Evolutionary conservation across 2,329 filamentous ascomycete species (phyloP), one percentile per base, ranked within the genome.

Genomic region (Daldinia eschscholtzii): DNA sequence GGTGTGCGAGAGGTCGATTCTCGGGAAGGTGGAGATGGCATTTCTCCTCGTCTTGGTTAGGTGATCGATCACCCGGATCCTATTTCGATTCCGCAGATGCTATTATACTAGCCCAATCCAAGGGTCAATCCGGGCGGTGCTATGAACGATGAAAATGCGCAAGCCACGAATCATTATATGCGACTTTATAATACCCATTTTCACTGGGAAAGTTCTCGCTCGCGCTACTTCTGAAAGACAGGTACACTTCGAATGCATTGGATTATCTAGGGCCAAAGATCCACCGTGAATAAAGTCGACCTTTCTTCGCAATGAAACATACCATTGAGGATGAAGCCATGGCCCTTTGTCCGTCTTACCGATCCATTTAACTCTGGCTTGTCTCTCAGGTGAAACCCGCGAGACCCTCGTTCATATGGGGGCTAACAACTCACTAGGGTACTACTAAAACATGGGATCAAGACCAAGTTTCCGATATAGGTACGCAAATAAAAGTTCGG

Each of bases 1-100:
- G 57, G 53, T 18, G 26, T 37, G 7, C 23, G 56, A 9, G 50
- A 26, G 33, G 18, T 52, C 6, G 53, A 23, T 18, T 52, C 53
- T 9, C 18, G 55, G 12, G 41, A 41, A n/a, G 63, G 53, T 10
- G 52, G 52, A 26, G 63, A 55, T n/a, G 52, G 57, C 65, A 65
- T 65, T 4, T 39, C 50, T 41, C 35, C 35, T 39, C 5, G 35
- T 33, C 2, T 52, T n/a, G 2, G 18, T 18, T 9, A 13, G 7
- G 18, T 9, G 18, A 12, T 26, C 23, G 18, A 46, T 46, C 7
- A 18, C 18, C 20, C 12, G 18, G 44, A 15, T 48, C 28, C 12
- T 48, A 15, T 28, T 48, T 26, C 12, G 20, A n/a, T 26, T 33
- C 15, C 7, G 46, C 6, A 12, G 26, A 52, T 18, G 15, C 15